Percentiles rank a stretch among this genome's conserved stretches.
Conservation (phyloP, 2,329 filamentous ascomycete species). For the Calonectria honghensis region DNA sequence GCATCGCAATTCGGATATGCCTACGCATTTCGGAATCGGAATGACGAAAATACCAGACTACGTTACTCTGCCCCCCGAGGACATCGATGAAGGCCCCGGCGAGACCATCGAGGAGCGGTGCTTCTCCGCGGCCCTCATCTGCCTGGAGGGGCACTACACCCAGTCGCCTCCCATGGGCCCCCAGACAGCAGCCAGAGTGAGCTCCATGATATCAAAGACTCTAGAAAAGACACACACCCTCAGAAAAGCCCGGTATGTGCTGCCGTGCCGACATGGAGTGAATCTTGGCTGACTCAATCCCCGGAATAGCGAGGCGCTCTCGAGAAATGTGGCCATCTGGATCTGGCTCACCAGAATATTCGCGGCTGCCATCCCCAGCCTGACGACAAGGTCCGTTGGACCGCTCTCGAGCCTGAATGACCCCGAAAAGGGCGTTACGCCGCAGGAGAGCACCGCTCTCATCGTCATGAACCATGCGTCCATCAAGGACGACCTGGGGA, state of each 20-base stretch:
- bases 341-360: conserved; percentile 79
- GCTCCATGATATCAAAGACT: conserved; percentile 75
- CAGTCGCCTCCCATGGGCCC: conserved; percentile 74
- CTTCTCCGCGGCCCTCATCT: conserved; percentile 76
- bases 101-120: conserved; percentile 78
- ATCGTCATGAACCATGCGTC: conserved; percentile 78
- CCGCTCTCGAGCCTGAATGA: conserved; percentile 72
- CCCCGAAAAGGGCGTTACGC: conserved; percentile 74
- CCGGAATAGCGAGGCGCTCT: conserved; percentile 72
- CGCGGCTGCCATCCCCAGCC: conserved; percentile 75
- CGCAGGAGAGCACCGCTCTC: conserved; percentile 77
- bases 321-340: conserved; percentile 79
- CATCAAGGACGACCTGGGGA: conserved; percentile 77
- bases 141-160: conserved; percentile 77
- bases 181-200: conserved; percentile 72
- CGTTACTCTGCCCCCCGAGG: conserved; percentile 41
- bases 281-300: conserved; percentile 38
- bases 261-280: background rate
- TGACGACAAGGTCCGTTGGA: conserved; percentile 76
- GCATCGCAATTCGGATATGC: conserved; percentile 42
- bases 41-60: conserved; percentile 56
- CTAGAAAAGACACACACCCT: conserved; percentile 79
- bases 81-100: conserved; percentile 48
- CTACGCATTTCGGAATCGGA: conserved; percentile 38
- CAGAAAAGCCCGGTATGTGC: conserved; percentile 73